phyloP scores from a whole-genome alignment of 352 stramenopile species.

The Heterotrichella gracilis region DNA sequence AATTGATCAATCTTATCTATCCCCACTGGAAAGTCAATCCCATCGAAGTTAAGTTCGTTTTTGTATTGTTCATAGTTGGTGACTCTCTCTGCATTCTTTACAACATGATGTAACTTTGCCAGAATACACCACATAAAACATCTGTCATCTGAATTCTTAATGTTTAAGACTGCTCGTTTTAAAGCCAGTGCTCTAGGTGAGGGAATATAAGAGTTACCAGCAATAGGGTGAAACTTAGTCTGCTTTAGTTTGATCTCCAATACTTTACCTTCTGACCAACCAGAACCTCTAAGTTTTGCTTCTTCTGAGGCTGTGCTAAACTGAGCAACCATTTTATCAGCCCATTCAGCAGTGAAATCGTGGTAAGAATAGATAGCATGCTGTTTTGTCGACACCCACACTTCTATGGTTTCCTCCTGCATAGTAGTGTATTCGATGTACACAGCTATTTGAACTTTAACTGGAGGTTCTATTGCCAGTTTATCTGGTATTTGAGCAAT shows the following conservation, averaged over 20 bases:
- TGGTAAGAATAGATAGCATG: too few species aligned
- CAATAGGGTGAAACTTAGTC: background rate
- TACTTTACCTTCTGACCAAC: background rate
- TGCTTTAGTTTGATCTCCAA: background rate
- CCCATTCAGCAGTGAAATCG: too few species aligned
- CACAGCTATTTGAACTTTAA: too few species aligned
- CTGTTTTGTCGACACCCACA: too few species aligned
- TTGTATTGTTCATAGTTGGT: background rate
- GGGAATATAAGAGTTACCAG: slow-evolving; percentile 6
- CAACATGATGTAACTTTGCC: background rate
- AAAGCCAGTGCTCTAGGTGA: background rate
- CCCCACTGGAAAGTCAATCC: background rate
- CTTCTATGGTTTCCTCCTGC: too few species aligned
- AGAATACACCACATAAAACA: slow-evolving; percentile 11
- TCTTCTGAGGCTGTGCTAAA: too few species aligned
- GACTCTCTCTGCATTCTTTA: background rate
- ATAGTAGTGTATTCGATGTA: too few species aligned
- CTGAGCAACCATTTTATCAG: too few species aligned
- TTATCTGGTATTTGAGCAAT: too few species aligned
- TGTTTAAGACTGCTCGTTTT: slow-evolving; percentile 1
- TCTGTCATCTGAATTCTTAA: slow-evolving; percentile 6
- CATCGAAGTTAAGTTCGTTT: slow-evolving; percentile 9
- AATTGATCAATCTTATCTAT: slow-evolving; percentile 10
- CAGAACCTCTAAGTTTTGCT: too few species aligned
- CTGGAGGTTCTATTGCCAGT: too few species aligned